Conservation (phyloP, 1,139 yeast genomes). For the Lodderomyces jiufengensis region DNA sequence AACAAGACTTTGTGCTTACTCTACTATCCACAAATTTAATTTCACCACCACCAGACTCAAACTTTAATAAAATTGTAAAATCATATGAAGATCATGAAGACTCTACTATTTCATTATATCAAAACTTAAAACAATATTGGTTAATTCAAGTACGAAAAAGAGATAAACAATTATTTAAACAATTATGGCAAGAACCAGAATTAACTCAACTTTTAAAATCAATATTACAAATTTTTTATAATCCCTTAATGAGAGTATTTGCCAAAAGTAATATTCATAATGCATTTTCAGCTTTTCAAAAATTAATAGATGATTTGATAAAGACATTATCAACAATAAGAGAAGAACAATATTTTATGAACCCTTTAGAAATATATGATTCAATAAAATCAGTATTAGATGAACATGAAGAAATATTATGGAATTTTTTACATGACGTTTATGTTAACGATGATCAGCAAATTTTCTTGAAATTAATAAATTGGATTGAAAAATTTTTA, state of each 20-base stretch:
- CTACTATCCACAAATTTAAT: constrained; percentile 21
- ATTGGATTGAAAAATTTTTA: constrained; percentile 63
- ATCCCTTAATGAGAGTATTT: constrained; percentile 76
- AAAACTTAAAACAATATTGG: constrained; percentile 58
- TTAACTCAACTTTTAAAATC: constrained; percentile 68
- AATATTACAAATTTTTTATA: constrained; percentile 72
- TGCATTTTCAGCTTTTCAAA: constrained; percentile 70
- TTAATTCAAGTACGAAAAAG: constrained; percentile 62
- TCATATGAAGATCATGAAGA: constrained; percentile 9
- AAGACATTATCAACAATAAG: constrained; percentile 41
- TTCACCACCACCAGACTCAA: constrained; percentile 14
- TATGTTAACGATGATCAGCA: constrained; percentile 70
- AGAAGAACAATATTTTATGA: constrained; percentile 47
- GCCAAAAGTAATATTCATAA: constrained; percentile 73
- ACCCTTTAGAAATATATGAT: constrained; percentile 54
- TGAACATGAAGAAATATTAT: constrained; percentile 66
- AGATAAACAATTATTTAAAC: constrained; percentile 72
- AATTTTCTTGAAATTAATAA: constrained; percentile 64
- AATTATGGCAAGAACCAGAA: constrained; percentile 83
- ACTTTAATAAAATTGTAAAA: not conserved
- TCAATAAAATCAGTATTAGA: constrained; percentile 61
- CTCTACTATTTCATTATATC: constrained; percentile 26
- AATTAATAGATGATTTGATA: constrained; percentile 70
- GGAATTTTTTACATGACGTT: constrained; percentile 71
- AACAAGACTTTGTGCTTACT: constrained; percentile 24